These are phyloP conservation scores for Clavispora vitiphila DNA, from an alignment of 805 yeast species.

Conservation along the genomic window DNA sequence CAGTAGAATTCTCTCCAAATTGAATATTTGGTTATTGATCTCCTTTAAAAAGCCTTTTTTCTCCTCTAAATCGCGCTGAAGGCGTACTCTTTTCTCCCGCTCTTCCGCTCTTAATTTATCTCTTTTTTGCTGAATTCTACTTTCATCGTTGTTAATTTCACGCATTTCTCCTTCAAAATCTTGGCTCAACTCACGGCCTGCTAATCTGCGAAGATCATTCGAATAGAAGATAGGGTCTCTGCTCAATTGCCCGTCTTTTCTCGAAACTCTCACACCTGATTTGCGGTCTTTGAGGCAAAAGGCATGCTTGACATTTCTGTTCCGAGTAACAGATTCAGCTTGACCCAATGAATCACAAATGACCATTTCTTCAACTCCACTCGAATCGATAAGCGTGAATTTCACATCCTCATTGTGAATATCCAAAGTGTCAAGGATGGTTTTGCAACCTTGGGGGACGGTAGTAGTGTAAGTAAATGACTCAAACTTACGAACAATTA, in stretches of 20 bases:
- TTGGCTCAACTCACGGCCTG: constrained; percentile 15
- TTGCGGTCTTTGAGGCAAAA: constrained; percentile 29
- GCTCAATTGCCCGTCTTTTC: constrained; percentile 40
- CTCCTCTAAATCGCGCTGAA: constrained; percentile 7
- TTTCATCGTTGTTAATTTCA: constrained; percentile 13
- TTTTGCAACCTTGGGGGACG: constrained; percentile 36
- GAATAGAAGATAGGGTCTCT: constrained; percentile 50
- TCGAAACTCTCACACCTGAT: constrained; percentile 42
- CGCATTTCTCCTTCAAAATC: constrained; percentile 15
- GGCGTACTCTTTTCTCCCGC: constrained; percentile 6
- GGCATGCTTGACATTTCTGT: constrained; percentile 36
- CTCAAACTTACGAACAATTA: constrained; percentile 53
- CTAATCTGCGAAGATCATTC: constrained; percentile 25
- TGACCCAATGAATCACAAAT: constrained; percentile 46
- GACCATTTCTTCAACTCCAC: constrained; percentile 53
- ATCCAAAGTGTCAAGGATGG: constrained; percentile 58
- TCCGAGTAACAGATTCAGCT: constrained; percentile 40
- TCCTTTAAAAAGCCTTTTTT: constrained; percentile 11
- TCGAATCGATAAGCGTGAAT: constrained; percentile 60
- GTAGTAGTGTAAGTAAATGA: constrained; percentile 47
- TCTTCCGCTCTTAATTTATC: constrained; percentile 13
- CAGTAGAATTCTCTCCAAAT: constrained; percentile 33
- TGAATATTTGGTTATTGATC: constrained; percentile 21
- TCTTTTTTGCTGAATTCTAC: constrained; percentile 10
- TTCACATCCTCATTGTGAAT: constrained; percentile 51